Base-by-base conservation (phyloP, 1,139 yeast genomes). In the Trichomonascaceae sp. region DNA sequence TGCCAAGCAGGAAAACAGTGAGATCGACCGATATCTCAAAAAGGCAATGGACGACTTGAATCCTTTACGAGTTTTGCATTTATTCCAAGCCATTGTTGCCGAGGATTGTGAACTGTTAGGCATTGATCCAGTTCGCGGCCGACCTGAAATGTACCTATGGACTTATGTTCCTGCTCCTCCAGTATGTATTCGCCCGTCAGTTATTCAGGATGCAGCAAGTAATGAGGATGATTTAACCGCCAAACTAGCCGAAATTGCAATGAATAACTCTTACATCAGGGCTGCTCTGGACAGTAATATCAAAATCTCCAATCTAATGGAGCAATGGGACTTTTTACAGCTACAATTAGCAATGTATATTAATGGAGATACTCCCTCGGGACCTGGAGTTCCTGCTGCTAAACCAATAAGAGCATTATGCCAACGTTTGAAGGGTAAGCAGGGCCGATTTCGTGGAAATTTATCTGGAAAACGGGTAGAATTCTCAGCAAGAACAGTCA, bases 111-210 rank as follows among this genome's bases (percentile, higher is more conserved):
- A 91, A 69, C 76, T 95, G 39, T 74, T 95, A 44, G 99, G 99
- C 51, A 83, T 95, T 60, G 95, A 93, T 67, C 82, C 97, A 1
- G 78, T 87, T 3, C 79, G 83, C 61, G 97, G 98, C 44, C 79
- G 99, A 60, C 99, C 99, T 1, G 99, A 93, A 70, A 89, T 87
- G 81, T 93, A 91, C 69, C 82, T 95, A 48, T 95, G 99, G 99
- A 80, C 96, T 65, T 95, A 91, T 68, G 78, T 95, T 53, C 99
- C 99, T 0, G 99, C 98, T 0, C 99, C 99, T 0, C 99, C 99
- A 0, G 97, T 95, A 20, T 95, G 99, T 77, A 93, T 95, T 55
- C 82, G 99, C 63, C 99, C 99, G 1, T 91, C 98, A 6, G 98
- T 95, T 39, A 89, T 89, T 90, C 95, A 89, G 68, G 96, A 93